Base-by-base conservation (phyloP, 176 grass and related monocot genomes). In the Rhynchospora tenuis region DNA sequence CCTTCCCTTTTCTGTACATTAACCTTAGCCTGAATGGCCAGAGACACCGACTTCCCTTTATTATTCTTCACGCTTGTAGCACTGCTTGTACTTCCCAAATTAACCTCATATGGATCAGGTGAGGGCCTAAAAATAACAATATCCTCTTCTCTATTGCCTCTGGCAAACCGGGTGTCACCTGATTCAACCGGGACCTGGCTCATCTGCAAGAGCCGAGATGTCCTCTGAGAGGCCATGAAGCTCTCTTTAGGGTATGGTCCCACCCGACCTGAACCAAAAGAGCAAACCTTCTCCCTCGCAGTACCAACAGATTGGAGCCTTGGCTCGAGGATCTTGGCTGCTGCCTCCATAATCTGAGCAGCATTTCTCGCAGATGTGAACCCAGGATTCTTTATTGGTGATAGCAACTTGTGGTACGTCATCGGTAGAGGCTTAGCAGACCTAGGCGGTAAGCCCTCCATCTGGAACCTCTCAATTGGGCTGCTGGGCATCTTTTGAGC, bases 1-100 rank as follows among this genome's bases (percentile, higher is more conserved):
- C 92, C 79, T 88, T 94, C 94, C 59, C 90, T 90, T 85, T 88
- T 97, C 79, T 92, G 92, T 63, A 97, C 92, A 83, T 91, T 94
- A 16, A 94, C 89, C 86, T 94, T 94, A 83, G 92, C 92, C 69
- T 94, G 90, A 24, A 94, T 74, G 12, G 90, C 90, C 43, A 97
- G 79, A 79, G 87, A 94, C 84, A 94, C 69, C 46, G 88, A 91
- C 59, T 92, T 94, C 12, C 90, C 90, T 81, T 97, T 94, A 68
- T 88, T 97, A 51, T 72, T 82, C 85, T 89, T 94, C 55, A 44
- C 72, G 73, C 69, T 83, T 45, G 44, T 57, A 64, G 55, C 54
- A 81, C 58, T 17, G 62, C 38, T 82, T 50, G 80, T 51, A 82
- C 78, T 63, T n/a, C 78, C 78, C 29, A 62, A 63, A 63, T 78